Evolutionary conservation across 768 basidiomycete genomes (phyloP).

Genomic region (Paxillus involutus): DNA sequence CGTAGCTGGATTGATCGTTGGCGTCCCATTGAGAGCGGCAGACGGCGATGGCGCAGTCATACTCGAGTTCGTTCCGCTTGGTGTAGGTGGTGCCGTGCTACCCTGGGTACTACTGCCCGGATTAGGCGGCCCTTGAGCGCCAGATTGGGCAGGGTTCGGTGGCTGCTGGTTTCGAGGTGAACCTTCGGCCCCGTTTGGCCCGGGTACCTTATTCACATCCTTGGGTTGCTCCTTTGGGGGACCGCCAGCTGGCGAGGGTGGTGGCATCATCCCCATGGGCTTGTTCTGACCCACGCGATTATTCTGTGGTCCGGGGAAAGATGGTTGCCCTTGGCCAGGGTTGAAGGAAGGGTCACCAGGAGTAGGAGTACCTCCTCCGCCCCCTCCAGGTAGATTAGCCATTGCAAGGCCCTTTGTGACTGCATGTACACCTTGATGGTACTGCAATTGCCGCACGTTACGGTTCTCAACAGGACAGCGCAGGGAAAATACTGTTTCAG

Average conservation of each 20-base stretch:
- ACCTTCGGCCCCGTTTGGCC: constrained; percentile 30
- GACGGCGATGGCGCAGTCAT: constrained; percentile 41
- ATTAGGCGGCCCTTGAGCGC: constrained; percentile 23
- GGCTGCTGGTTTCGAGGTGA: constrained; percentile 45
- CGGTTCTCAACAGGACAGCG: constrained; percentile 11
- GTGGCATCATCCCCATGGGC: constrained; percentile 47
- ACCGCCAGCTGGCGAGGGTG: constrained; percentile 48
- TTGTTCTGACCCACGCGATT: constrained; percentile 31
- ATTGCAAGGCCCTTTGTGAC: constrained; percentile 34
- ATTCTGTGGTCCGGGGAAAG: constrained; percentile 35
- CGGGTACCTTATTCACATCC: constrained; percentile 33
- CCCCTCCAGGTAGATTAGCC: constrained; percentile 29
- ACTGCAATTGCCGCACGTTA: constrained; percentile 28
- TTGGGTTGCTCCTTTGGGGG: constrained; percentile 33
- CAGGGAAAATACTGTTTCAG: neutral
- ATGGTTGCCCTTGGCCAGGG: constrained; percentile 31
- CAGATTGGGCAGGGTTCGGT: constrained; percentile 25
- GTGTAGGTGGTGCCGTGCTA: constrained; percentile 38
- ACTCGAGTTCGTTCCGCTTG: constrained; percentile 29
- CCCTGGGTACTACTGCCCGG: constrained; percentile 19
- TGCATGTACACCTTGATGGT: constrained; percentile 38
- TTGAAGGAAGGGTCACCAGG: constrained; percentile 44
- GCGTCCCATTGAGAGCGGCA: constrained; percentile 32
- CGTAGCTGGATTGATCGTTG: constrained; percentile 26
- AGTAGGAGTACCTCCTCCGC: constrained; percentile 44